phyloP scores from a whole-genome alignment of 306 rosid genomes.

The Parietaria judaica region DNA sequence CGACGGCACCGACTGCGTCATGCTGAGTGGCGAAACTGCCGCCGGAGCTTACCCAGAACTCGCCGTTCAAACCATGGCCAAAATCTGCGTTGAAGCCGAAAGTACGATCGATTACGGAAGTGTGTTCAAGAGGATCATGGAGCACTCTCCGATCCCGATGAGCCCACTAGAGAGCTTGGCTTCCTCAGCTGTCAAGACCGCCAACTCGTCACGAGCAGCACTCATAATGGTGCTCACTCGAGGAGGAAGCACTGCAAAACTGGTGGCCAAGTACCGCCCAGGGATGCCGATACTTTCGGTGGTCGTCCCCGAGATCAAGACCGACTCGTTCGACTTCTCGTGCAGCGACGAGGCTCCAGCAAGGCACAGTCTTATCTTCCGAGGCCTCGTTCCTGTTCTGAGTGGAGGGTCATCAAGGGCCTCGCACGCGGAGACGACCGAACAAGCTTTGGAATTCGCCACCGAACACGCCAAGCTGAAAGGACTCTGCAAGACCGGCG shows the following conservation, averaged over 20 bases:
- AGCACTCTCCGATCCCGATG: conserved; percentile 82
- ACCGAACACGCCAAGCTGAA: conserved; percentile 63
- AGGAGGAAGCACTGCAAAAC: conserved; percentile 82
- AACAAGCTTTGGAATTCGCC: conserved; percentile 77
- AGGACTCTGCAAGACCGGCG: conserved; percentile 81
- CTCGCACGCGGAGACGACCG: conserved; percentile 83
- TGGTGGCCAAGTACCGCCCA: conserved; percentile 97
- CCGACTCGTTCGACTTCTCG: conserved; percentile 83
- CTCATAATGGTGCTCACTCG: conserved; percentile 75
- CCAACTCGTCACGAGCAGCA: conserved; percentile 70
- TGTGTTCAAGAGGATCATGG: conserved; percentile 77
- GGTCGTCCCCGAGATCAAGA: conserved; percentile 90
- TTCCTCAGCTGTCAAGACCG: conserved; percentile 77
- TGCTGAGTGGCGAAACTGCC: conserved; percentile 93
- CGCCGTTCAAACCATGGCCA: conserved; percentile 77
- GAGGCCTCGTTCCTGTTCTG: conserved; percentile 86
- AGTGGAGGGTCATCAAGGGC: conserved; percentile 92
- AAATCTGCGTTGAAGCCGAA: conserved; percentile 74
- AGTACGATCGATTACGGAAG: conserved; percentile 71
- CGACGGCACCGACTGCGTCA: conserved; percentile 88
- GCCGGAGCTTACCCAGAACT: conserved; percentile 92
- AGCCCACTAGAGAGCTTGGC: conserved; percentile 86
- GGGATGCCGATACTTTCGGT: conserved; percentile 93
- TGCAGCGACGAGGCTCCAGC: conserved; percentile 98
- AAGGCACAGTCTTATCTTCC: conserved; percentile 92